Conservation (phyloP, 108 stramenopile species). For the Cyclotella distinguenda region DNA sequence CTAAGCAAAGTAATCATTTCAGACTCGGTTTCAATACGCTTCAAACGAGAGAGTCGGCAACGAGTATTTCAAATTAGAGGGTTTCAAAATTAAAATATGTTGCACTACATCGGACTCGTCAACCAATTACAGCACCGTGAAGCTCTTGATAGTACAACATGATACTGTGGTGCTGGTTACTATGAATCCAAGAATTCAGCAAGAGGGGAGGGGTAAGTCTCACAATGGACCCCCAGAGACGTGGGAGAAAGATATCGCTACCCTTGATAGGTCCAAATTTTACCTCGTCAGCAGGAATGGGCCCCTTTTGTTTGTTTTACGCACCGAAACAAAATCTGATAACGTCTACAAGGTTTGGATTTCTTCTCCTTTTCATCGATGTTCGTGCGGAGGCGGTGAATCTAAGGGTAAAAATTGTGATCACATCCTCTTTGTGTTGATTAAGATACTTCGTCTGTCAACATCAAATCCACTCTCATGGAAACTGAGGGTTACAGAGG, state of each 20-base stretch:
- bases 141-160: background rate
- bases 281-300: slow-evolving; percentile 7
- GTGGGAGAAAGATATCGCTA: background rate
- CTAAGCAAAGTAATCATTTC: too few species aligned
- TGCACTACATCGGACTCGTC: too few species aligned
- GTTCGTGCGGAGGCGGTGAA: slow-evolving; percentile 12
- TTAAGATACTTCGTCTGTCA: slow-evolving; percentile 2
- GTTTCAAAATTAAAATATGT: too few species aligned
- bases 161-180: too few species aligned
- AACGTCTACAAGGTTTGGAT: slow-evolving; percentile 11
- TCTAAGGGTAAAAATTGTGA: slow-evolving; percentile 1
- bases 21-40: too few species aligned
- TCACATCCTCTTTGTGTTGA: slow-evolving; percentile 14
- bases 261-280: background rate
- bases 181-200: too few species aligned
- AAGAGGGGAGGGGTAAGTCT: background rate
- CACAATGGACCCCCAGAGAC: slow-evolving; percentile 4
- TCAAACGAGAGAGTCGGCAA: too few species aligned
- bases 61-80: too few species aligned
- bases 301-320: slow-evolving; percentile 10
- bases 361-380: slow-evolving; percentile 9
- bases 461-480: slow-evolving; percentile 12
- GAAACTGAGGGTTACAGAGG: background rate
- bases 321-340: background rate
- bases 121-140: too few species aligned